Percentiles rank a stretch among this genome's conserved stretches.
phyloP scores from a whole-genome alignment of 768 basidiomycete species.

The Russula dissimulans region DNA sequence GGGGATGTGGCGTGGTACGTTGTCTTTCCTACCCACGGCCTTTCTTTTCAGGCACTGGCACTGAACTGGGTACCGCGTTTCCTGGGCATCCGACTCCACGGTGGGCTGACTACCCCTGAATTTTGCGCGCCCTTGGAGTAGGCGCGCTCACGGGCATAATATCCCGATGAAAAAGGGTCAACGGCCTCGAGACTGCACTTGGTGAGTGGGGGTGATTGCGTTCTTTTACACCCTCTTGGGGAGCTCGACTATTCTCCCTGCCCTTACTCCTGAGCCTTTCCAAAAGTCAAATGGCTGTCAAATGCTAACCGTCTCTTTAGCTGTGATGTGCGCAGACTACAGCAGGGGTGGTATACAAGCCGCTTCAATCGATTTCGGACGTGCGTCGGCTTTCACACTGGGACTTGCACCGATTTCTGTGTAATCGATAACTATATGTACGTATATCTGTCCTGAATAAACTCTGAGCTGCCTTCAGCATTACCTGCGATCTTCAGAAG shows the following conservation, averaged over 20 bases:
- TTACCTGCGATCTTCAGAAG: no score
- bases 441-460: background rate
- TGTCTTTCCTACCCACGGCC: conserved; percentile 62
- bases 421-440: conserved; percentile 2
- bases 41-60: conserved; percentile 66
- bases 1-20: conserved; percentile 70
- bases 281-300: conserved; percentile 60
- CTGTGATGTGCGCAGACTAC: conserved; percentile 54
- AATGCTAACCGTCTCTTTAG: conserved; percentile 48
- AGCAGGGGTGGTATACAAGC: conserved; percentile 26
- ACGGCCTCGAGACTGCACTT: conserved; percentile 72
- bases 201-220: conserved; percentile 31
- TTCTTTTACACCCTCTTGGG: background rate
- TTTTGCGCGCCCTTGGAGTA: conserved; percentile 40
- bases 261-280: conserved; percentile 60
- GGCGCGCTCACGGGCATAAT: conserved; percentile 64
- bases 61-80: no score
- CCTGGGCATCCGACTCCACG: no score
- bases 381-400: background rate
- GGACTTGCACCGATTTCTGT: background rate
- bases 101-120: background rate
- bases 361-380: conserved; percentile 1
- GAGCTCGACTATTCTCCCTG: conserved; percentile 37
- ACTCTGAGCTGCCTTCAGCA: no score
- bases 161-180: conserved; percentile 60